phyloP scores from a whole-genome alignment of 2,329 filamentous ascomycete genomes.

The Neonectria sp. region DNA sequence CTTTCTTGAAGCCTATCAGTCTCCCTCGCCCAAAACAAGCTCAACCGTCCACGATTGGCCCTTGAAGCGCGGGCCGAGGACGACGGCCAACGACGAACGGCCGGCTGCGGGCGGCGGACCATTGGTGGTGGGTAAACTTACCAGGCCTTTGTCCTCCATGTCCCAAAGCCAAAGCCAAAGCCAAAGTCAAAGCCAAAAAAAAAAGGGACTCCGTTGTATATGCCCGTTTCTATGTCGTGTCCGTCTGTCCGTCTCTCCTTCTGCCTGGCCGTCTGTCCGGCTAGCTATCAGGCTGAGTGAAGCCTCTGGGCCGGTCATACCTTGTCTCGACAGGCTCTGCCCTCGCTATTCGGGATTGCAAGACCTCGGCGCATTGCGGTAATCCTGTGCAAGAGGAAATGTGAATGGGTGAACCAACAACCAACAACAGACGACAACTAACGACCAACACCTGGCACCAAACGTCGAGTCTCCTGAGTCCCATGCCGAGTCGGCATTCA shows the following conservation, averaged over 20 bases:
- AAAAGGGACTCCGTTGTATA: conserved; percentile 22
- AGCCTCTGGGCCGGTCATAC: conserved; percentile 1
- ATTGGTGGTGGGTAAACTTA: conserved; percentile 21
- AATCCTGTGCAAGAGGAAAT: conserved; percentile 14
- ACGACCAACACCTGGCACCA: conserved; percentile 1
- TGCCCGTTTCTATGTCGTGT: conserved; percentile 2
- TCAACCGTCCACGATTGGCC: conserved; percentile 21
- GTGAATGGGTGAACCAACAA: conserved; percentile 18
- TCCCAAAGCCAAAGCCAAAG: conserved; percentile 6
- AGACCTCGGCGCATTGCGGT: neutral
- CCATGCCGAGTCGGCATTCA: neutral
- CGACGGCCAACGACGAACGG: conserved; percentile 30
- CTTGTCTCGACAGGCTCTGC: conserved; percentile 13
- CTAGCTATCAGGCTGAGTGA: conserved; percentile 6
- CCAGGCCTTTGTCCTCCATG: conserved; percentile 25
- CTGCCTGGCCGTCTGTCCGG: conserved; percentile 6
- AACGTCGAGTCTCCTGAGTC: neutral
- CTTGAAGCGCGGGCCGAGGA: conserved; percentile 13
- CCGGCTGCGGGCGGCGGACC: conserved; percentile 25
- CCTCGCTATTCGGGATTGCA: conserved; percentile 9
- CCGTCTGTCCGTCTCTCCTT: neutral
- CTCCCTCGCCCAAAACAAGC: conserved; percentile 16
- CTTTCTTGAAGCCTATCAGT: neutral
- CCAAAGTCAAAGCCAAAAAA: conserved; percentile 26
- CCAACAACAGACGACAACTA: conserved; percentile 11